Evolutionary conservation across 257 asterid species (phyloP), one percentile per base, ranked within the genome.

Genomic region (Scutellaria galericulata): DNA sequence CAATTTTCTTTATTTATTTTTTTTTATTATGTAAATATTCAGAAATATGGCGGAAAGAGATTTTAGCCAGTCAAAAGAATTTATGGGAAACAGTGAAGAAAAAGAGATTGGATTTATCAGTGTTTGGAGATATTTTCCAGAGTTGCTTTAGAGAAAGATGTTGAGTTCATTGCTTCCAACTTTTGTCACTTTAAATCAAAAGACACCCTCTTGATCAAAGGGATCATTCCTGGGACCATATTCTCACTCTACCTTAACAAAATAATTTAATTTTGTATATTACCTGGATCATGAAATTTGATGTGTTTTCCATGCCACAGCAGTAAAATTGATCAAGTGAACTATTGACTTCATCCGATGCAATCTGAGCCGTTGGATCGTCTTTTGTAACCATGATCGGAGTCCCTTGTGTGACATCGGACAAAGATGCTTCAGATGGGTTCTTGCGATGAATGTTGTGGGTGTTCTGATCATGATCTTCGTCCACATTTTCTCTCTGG

Each of bases 31-130:
- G 31, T 47, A 47, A 47, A 9, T 53, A 41, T 31, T 24, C 14
- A 41, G 63, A 60, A 50, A 55, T 5, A 69, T 54, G 35, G 72
- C 20, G 82, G 80, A 66, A 83, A 79, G 82, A 68, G 72, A 70
- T 65, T 72, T 80, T 80, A 70, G 75, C 8, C 84, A 79, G 88
- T 86, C 90, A 86, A 85, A 86, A 86, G 83, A 83, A 79, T 44
- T 71, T 58, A 79, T 86, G 57, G 90, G 78, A 78, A 81, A 79
- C 77, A 77, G 83, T 72, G 86, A 81, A 73, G 80, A 85, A 22
- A 72, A 83, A 81, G 83, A 47, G 66, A 64, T 18, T 45, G 74
- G 76, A 78, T 27, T 73, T 40, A 57, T 76, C 67, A 68, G 70
- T 70, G 45, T 65, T 18, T 64, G 39, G 78, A 66, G 66, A 42